phyloP scores from a whole-genome alignment of 2,329 filamentous ascomycete species.

The Aspergillus persii region DNA sequence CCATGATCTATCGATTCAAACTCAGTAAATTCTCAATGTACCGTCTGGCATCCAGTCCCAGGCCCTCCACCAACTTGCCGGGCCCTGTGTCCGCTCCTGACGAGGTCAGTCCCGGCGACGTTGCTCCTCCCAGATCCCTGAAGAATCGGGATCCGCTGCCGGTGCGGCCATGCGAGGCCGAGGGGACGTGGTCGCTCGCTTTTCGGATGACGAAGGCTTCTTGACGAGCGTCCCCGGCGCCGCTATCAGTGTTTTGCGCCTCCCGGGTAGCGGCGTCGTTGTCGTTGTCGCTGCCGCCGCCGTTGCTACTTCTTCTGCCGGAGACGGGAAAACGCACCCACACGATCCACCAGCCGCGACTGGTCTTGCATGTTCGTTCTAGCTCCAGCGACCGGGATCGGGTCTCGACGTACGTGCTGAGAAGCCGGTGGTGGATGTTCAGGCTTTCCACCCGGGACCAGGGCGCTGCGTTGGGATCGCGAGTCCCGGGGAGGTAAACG shows the following conservation, averaged over 20 bases:
- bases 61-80: slow-evolving; percentile 42
- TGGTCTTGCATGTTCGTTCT: slow-evolving; percentile 62
- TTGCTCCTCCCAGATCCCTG: slow-evolving; percentile 39
- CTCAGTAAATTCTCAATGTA: slow-evolving; percentile 48
- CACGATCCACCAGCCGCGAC: slow-evolving; percentile 65
- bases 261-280: background rate
- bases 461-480: slow-evolving; percentile 11
- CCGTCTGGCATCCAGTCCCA: slow-evolving; percentile 46
- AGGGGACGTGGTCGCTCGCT: slow-evolving; percentile 40
- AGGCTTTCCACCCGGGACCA: slow-evolving; percentile 60
- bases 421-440: slow-evolving; percentile 60
- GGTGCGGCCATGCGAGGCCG: slow-evolving; percentile 29
- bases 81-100: slow-evolving; percentile 31
- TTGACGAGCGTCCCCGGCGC: slow-evolving; percentile 17
- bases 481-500: slow-evolving; percentile 23
- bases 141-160: slow-evolving; percentile 37
- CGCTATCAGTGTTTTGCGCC: slow-evolving; percentile 1
- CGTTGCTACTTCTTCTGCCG: slow-evolving; percentile 8
- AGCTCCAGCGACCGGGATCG: slow-evolving; percentile 48
- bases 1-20: slow-evolving; percentile 37
- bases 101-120: slow-evolving; percentile 22
- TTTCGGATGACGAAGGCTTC: slow-evolving; percentile 49
- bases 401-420: slow-evolving; percentile 56
- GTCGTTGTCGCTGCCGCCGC: slow-evolving; percentile 10
- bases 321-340: slow-evolving; percentile 55